Evolutionary conservation across 176 grass and related monocot genomes (phyloP), one percentile per base, ranked within the genome.

Genomic region (Oryza brachyantha): DNA sequence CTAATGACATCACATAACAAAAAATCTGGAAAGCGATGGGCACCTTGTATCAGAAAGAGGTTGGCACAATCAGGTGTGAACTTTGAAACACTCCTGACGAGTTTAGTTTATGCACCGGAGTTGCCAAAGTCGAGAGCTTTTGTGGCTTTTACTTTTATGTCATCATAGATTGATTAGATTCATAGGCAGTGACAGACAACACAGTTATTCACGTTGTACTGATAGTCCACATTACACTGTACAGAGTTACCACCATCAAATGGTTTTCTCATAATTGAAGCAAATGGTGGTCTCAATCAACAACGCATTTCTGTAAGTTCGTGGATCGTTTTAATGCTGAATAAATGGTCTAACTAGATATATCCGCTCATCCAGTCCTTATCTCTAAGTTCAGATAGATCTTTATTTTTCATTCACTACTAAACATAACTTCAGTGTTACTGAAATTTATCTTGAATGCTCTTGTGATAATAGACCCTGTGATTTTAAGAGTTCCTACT

Each of bases 241-340:
- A 42, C 89, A 97, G 95, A 84, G 24, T 81, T 97, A 74, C 77
- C 87, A 4, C 80, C 87, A 80, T 97, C 92, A 72, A 97, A 94
- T 87, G 92, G 95, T 74, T 92, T 79, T 88, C 89, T 97, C 39
- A 84, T 97, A 83, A 84, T 94, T 48, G 95, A 97, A 82, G 95
- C 91, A 86, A 97, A 97, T 77, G 95, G 95, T 79, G 95, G 89
- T 64, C 81, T 97, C 35, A 97, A 97, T 86, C 95, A 97, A 72
- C 95, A 97, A 36, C 91, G 91, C 6, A 75, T 97, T 84, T 97
- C 91, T 62, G 95, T 91, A 97, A 92, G 91, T 93, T 91, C 8
- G 50, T 84, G 0, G 3, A 73, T 62, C 13, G 63, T 72, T 76
- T 64, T 55, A n/a, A 52, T 57, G 59, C n/a, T 58, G 14, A 75